phyloP scores from a whole-genome alignment of 176 grass and related monocot species.

The Rhynchospora tenuis region DNA sequence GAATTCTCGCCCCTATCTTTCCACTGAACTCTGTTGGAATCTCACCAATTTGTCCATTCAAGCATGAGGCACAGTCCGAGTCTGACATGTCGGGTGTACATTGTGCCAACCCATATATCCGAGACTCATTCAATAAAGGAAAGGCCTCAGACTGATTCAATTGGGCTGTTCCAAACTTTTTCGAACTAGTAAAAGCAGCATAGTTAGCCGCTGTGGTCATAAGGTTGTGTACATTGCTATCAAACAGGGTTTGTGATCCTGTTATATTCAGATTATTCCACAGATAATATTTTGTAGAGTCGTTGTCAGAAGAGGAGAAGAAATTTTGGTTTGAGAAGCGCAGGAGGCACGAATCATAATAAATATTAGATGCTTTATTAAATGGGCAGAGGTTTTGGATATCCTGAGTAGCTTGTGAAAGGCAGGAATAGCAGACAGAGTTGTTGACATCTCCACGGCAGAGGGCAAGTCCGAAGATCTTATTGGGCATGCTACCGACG shows the following conservation, averaged over 20 bases:
- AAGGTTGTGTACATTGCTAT: neutral
- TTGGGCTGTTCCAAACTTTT: neutral
- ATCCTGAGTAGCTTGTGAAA: slow-evolving; percentile 23
- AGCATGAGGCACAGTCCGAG: neutral
- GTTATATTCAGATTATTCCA: neutral
- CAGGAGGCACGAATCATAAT: slow-evolving; percentile 38
- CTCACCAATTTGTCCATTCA: neutral
- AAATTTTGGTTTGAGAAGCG: slow-evolving; percentile 42
- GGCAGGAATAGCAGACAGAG: slow-evolving; percentile 31
- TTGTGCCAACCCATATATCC: neutral
- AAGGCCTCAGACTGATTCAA: neutral
- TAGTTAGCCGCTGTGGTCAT: neutral
- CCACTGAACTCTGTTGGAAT: neutral
- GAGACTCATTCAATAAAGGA: too few species aligned
- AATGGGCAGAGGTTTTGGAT: slow-evolving; percentile 30
- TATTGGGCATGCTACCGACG: slow-evolving; percentile 11
- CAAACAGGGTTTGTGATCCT: neutral
- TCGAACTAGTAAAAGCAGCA: neutral
- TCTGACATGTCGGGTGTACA: neutral
- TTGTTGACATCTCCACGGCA: slow-evolving; percentile 54
- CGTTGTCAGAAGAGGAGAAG: neutral
- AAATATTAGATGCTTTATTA: slow-evolving; percentile 21
- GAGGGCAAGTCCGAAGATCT: slow-evolving; percentile 30
- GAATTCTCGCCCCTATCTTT: neutral
- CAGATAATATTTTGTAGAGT: neutral